These are phyloP conservation scores for Eleusine indica DNA, from an alignment of 176 grass and related monocot genomes.

Conservation along the genomic window DNA sequence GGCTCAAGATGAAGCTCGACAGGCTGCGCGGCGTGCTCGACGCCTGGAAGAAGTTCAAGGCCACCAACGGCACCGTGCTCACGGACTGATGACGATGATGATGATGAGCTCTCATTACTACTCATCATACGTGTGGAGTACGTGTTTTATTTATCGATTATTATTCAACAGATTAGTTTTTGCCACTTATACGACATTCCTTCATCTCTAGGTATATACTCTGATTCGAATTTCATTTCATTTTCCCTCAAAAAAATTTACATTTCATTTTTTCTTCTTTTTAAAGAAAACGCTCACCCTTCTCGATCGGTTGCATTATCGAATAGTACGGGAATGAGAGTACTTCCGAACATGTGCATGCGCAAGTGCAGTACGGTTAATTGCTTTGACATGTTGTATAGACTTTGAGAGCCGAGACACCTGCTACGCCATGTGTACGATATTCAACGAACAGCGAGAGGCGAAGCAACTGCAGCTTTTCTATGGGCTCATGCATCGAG, in stretches of 20 bases:
- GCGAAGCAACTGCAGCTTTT: conserved; percentile 4
- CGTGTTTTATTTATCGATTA: neutral
- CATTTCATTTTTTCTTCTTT: too few relatives aligned
- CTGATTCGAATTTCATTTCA: too few relatives aligned
- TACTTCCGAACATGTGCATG: neutral
- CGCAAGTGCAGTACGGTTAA: too few relatives aligned
- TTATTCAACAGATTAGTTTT: neutral
- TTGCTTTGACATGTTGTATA: neutral
- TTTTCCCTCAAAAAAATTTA: too few relatives aligned
- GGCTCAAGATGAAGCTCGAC: neutral
- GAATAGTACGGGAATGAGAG: neutral
- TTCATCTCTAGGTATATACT: too few relatives aligned
- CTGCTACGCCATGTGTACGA: neutral
- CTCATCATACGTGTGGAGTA: too few relatives aligned
- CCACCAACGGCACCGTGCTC: neutral
- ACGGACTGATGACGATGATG: neutral
- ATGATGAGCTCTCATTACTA: neutral
- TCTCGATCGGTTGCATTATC: neutral
- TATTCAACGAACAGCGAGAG: neutral
- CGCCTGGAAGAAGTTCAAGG: conserved; percentile 31
- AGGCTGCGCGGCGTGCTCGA: neutral
- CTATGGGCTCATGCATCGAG: neutral
- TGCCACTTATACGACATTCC: neutral
- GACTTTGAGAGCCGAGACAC: neutral
- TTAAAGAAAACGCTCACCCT: too few relatives aligned